phyloP scores from a whole-genome alignment of 495 filamentous ascomycete species.

The Penicillium canariense region DNA sequence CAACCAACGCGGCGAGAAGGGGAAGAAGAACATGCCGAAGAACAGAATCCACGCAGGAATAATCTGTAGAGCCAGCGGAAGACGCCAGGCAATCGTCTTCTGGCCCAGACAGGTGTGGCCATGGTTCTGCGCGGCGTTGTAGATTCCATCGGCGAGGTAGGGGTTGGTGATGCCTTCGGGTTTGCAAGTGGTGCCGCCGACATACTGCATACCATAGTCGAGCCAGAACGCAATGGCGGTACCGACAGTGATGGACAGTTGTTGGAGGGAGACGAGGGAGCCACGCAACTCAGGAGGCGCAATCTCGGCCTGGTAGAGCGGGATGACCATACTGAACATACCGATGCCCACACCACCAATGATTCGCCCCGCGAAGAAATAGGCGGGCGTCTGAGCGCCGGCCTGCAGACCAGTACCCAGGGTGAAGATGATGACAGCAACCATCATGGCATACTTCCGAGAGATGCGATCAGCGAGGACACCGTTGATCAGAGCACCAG shows the following conservation, averaged over 20 bases:
- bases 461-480: conserved; percentile 72
- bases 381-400: conserved; percentile 34
- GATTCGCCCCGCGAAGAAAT: conserved; percentile 47
- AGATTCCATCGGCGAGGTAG: conserved; percentile 27
- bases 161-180: conserved; percentile 38
- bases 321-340: conserved; percentile 54
- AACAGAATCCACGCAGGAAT: conserved; percentile 67
- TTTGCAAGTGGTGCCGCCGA: conserved; percentile 58
- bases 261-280: conserved; percentile 68
- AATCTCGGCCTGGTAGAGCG: conserved; percentile 75
- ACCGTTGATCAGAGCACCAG: conserved; percentile 71
- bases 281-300: conserved; percentile 73
- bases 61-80: conserved; percentile 45
- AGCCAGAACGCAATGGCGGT: conserved; percentile 68
- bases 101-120: conserved; percentile 61
- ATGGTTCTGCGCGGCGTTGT: conserved; percentile 49
- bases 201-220: conserved; percentile 65
- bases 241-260: conserved; percentile 79
- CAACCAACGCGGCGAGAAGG: conserved; percentile 74
- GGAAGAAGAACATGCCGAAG: conserved; percentile 70
- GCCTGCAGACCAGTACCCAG: conserved; percentile 54
- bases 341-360: conserved; percentile 61
- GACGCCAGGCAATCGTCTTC: conserved; percentile 42
- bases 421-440: conserved; percentile 69
- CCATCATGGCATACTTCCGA: conserved; percentile 72